Percentiles rank a stretch among this genome's conserved stretches.
phyloP scores from a whole-genome alignment of 257 asterid species.

The Penstemon eatonii region DNA sequence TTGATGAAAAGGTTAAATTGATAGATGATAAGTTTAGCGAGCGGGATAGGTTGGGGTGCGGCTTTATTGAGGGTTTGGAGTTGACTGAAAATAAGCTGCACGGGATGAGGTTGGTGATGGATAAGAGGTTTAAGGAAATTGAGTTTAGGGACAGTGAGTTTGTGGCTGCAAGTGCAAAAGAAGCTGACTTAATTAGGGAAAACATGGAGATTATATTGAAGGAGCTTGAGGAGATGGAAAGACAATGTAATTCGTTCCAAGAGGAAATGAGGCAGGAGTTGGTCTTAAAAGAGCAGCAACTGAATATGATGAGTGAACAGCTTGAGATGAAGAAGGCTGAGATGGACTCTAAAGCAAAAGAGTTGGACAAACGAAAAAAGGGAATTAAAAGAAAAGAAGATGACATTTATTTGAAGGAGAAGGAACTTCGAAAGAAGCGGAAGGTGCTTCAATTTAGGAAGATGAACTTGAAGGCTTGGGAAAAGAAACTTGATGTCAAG shows the following conservation, averaged over 20 bases:
- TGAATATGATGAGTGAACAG: constrained; percentile 24
- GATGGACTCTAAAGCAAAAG: constrained; percentile 26
- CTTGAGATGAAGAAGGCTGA: constrained; percentile 36
- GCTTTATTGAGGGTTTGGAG: constrained; percentile 24
- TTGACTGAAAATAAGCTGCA: constrained; percentile 34
- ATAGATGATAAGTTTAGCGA: background rate
- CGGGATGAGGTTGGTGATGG: constrained; percentile 19
- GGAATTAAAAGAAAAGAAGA: constrained; percentile 16
- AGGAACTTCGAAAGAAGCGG: constrained; percentile 22
- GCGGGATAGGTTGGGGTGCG: background rate
- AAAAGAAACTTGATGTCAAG: constrained; percentile 33
- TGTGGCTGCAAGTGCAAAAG: background rate
- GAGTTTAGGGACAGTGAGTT: constrained; percentile 26
- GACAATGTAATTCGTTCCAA: constrained; percentile 21
- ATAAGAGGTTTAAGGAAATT: constrained; percentile 26
- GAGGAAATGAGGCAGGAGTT: constrained; percentile 29
- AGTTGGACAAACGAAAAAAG: constrained; percentile 20
- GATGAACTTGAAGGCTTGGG: constrained; percentile 19
- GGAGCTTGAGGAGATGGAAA: constrained; percentile 33
- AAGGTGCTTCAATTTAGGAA: constrained; percentile 31
- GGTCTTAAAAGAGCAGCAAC: constrained; percentile 29
- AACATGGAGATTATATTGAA: constrained; percentile 29
- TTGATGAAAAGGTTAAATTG: background rate
- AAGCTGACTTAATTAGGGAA: constrained; percentile 31
- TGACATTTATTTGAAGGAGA: constrained; percentile 4